Percentiles rank a stretch among this genome's conserved stretches.
These are phyloP conservation scores for Fagus sylvatica DNA, from an alignment of 306 rosid species.

Conservation along the genomic window DNA sequence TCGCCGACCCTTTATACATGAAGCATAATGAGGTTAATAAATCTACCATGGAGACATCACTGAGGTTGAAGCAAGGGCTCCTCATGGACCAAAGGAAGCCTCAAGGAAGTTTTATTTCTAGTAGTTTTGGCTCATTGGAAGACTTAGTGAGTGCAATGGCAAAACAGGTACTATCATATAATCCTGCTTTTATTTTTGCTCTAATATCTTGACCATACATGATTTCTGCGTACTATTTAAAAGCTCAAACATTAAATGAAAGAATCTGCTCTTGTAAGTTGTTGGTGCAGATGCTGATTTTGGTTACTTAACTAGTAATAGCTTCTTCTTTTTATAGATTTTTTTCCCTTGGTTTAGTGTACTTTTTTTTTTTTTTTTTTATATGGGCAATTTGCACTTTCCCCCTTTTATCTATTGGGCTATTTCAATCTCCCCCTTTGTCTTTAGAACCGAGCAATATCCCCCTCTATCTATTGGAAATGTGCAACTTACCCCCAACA, in stretches of 20 bases:
- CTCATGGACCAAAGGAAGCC: constrained; percentile 52
- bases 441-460: too few species aligned
- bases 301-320: not conserved
- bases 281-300: not conserved
- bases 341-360: not conserved
- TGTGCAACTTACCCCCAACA: too few species aligned
- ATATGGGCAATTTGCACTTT: too few species aligned
- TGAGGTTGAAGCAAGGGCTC: constrained; percentile 45
- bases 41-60: constrained; percentile 34
- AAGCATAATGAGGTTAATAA: constrained; percentile 47
- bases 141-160: constrained; percentile 71
- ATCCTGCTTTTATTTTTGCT: not conserved
- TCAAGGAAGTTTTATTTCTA: constrained; percentile 45
- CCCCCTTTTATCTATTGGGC: too few species aligned
- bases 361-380: too few species aligned
- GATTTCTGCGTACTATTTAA: not conserved
- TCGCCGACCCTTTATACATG: constrained; percentile 42
- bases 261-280: not conserved
- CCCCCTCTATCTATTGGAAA: too few species aligned
- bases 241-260: not conserved
- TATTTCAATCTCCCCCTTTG: too few species aligned
- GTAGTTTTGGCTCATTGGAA: constrained; percentile 73
- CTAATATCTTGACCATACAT: constrained; percentile 1
- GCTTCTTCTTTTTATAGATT: too few species aligned
- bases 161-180: constrained; percentile 61